phyloP scores from a whole-genome alignment of 2,329 filamentous ascomycete genomes.

The Grosmannia serpens region DNA sequence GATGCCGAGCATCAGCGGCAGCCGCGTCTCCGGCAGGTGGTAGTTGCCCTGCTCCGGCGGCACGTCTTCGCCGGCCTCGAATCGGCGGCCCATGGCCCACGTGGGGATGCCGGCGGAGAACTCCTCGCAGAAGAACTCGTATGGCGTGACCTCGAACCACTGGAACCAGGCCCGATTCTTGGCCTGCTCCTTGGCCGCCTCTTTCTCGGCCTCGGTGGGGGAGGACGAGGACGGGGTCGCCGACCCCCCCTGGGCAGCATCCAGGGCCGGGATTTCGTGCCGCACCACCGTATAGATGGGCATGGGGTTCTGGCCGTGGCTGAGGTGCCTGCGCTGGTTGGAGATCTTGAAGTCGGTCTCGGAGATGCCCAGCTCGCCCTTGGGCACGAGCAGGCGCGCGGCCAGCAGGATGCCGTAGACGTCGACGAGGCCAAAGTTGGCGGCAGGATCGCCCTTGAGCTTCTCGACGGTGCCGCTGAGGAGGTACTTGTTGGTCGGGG shows the following conservation, averaged over 20 bases:
- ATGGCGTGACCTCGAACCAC: conserved; percentile 93
- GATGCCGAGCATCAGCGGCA: conserved; percentile 81
- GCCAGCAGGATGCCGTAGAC: conserved; percentile 81
- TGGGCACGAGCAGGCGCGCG: conserved; percentile 74
- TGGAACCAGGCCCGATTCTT: conserved; percentile 82
- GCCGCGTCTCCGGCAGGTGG: conserved; percentile 70
- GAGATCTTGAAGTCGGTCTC: conserved; percentile 81
- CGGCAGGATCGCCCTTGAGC: conserved; percentile 66
- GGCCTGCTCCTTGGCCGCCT: conserved; percentile 34
- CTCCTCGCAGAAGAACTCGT: conserved; percentile 93
- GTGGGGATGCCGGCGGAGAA: conserved; percentile 85
- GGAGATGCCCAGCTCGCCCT: conserved; percentile 67
- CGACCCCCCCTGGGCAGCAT: conserved; percentile 19
- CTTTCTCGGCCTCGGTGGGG: conserved; percentile 24
- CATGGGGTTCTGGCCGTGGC: conserved; percentile 69
- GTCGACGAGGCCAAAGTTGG: conserved; percentile 84
- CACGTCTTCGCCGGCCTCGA: conserved; percentile 58
- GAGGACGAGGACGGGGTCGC: too few relatives aligned
- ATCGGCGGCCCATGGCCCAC: conserved; percentile 81
- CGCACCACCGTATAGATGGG: conserved; percentile 94
- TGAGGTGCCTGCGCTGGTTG: conserved; percentile 66
- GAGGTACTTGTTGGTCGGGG: conserved; percentile 87
- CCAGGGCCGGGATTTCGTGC: conserved; percentile 75
- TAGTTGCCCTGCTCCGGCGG: conserved; percentile 48
- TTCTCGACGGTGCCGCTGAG: conserved; percentile 86